phyloP scores from a whole-genome alignment of 192 early-diverging fungal species.

The Rhizoclosmatium sp. region DNA sequence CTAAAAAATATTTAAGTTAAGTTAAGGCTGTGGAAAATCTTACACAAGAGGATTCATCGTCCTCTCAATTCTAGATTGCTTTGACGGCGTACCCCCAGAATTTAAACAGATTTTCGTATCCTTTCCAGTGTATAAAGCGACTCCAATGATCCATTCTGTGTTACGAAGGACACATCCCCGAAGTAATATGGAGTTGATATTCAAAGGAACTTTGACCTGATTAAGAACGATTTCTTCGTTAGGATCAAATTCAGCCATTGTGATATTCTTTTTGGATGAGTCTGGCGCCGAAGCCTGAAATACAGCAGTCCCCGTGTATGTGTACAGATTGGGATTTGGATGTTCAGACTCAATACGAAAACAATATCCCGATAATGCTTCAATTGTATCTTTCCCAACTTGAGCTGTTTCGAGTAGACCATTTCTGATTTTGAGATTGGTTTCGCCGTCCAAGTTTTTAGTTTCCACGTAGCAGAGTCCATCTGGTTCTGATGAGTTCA shows the following conservation, averaged over 20 bases:
- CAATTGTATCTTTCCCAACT: constrained; percentile 53
- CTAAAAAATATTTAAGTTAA: constrained; percentile 32
- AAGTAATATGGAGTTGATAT: constrained; percentile 82
- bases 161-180: constrained; percentile 90
- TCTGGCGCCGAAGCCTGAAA: constrained; percentile 35
- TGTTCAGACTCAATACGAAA: constrained; percentile 85
- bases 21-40: neutral
- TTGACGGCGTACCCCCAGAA: constrained; percentile 87
- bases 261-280: constrained; percentile 1
- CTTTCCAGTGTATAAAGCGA: constrained; percentile 83
- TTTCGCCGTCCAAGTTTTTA: constrained; percentile 98
- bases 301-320: constrained; percentile 81
- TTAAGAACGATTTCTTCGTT: neutral
- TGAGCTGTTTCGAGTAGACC: constrained; percentile 68
- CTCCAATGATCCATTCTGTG: constrained; percentile 88
- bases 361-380: constrained; percentile 49
- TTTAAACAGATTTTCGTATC: constrained; percentile 95
- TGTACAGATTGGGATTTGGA: constrained; percentile 88
- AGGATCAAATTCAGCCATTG: neutral
- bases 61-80: constrained; percentile 87
- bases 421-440: constrained; percentile 91
- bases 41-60: constrained; percentile 79
- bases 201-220: constrained; percentile 63
- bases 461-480: constrained; percentile 95
- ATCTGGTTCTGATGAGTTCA: constrained; percentile 84